phyloP scores from a whole-genome alignment of 2,329 filamentous ascomycete species.

The Fusarium dlaminii region DNA sequence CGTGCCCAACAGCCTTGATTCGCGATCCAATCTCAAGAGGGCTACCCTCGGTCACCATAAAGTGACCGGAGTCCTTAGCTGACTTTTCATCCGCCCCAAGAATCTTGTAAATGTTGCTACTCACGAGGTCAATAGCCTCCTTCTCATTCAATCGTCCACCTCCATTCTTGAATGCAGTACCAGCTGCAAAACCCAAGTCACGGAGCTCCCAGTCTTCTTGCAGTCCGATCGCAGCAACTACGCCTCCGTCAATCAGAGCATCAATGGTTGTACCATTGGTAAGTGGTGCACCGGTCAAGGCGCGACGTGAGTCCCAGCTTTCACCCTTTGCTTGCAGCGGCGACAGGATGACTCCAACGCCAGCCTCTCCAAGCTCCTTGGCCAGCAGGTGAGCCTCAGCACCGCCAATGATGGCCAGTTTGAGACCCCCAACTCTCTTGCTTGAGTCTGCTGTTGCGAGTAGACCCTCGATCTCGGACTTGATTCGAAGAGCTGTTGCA shows the following conservation, averaged over 20 bases:
- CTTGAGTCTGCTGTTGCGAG: slow-evolving; percentile 30
- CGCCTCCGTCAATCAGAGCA: slow-evolving; percentile 65
- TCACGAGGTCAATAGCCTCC: slow-evolving; percentile 66
- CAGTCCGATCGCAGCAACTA: slow-evolving; percentile 66
- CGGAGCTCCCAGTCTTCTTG: slow-evolving; percentile 70
- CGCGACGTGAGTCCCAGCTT: slow-evolving; percentile 69
- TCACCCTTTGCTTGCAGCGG: slow-evolving; percentile 65
- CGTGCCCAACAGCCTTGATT: slow-evolving; percentile 32
- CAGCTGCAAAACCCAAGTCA: slow-evolving; percentile 68
- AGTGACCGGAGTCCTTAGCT: slow-evolving; percentile 54
- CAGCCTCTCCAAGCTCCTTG: slow-evolving; percentile 63
- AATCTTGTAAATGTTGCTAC: slow-evolving; percentile 65
- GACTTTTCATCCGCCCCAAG: slow-evolving; percentile 57
- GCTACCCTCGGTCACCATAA: slow-evolving; percentile 70
- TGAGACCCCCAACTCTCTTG: slow-evolving; percentile 48
- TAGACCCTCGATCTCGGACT: slow-evolving; percentile 62
- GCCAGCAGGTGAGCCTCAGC: slow-evolving; percentile 71
- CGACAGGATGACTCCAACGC: slow-evolving; percentile 68
- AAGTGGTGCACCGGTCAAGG: slow-evolving; percentile 70
- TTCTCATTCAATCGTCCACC: slow-evolving; percentile 61
- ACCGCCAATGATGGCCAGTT: slow-evolving; percentile 68
- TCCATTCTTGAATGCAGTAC: slow-evolving; percentile 67
- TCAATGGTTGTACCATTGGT: slow-evolving; percentile 72
- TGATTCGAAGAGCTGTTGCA: slow-evolving; percentile 66
- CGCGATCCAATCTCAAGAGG: slow-evolving; percentile 65